phyloP scores from a whole-genome alignment of 2,329 filamentous ascomycete species.

The Trichoderma hamatum region DNA sequence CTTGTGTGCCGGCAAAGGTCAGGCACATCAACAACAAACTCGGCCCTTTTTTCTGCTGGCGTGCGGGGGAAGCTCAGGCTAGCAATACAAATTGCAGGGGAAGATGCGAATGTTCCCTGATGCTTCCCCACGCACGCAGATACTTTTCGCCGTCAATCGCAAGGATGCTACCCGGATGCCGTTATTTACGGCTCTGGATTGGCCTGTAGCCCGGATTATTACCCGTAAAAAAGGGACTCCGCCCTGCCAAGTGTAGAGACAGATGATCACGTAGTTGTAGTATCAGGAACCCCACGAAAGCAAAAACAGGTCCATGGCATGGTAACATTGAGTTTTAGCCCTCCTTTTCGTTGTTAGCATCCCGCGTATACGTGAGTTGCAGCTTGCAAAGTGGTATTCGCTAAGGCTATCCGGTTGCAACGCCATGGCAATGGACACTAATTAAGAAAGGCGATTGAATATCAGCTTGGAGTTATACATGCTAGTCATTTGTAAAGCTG shows the following conservation, averaged over 20 bases:
- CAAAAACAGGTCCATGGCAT: conserved; percentile 17
- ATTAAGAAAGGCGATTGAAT: neutral
- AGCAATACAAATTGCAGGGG: conserved; percentile 16
- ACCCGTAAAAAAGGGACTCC: conserved; percentile 5
- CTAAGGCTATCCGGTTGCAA: conserved; percentile 14
- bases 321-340: conserved; percentile 9
- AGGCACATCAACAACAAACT: neutral
- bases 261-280: neutral
- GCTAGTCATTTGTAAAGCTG: neutral
- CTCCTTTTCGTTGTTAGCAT: neutral
- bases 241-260: neutral
- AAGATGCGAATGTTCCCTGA: neutral
- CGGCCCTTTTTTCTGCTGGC: conserved; percentile 25
- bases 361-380: neutral
- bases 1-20: neutral
- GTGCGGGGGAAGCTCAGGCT: conserved; percentile 18
- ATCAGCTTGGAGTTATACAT: neutral
- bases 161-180: neutral
- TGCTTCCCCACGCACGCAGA: conserved; percentile 23
- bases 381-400: neutral
- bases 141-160: conserved; percentile 14
- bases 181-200: neutral
- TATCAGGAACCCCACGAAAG: neutral
- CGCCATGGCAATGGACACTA: neutral
- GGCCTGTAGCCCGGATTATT: conserved; percentile 3